phyloP scores from a whole-genome alignment of 345 rosid species.

The Linum tenue region DNA sequence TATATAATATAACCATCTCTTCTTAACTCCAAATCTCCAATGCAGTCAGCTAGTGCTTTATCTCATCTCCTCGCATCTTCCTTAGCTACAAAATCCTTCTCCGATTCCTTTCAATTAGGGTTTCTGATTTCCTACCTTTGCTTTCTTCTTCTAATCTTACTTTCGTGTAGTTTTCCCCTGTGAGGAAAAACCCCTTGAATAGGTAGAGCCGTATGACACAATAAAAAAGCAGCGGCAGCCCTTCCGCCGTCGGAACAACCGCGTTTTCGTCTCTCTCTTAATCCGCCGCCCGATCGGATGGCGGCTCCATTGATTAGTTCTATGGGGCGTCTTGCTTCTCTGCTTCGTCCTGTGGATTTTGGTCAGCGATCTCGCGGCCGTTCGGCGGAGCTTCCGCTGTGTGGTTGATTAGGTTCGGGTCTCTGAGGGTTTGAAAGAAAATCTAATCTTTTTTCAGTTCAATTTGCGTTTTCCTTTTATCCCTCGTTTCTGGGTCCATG shows the following conservation, averaged over 20 bases:
- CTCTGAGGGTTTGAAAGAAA: slow-evolving; percentile 30
- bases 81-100: no score
- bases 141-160: not conserved
- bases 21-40: no score
- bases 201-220: slow-evolving; percentile 73
- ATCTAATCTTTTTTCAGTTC: not conserved
- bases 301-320: not conserved
- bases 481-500: slow-evolving; percentile 22
- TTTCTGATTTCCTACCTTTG: not conserved
- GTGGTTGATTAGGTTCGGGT: slow-evolving; percentile 54
- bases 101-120: no score
- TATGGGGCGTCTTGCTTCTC: no score
- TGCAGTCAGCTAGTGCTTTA: no score
- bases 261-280: slow-evolving; percentile 17
- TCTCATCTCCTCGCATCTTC: no score
- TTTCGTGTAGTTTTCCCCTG: slow-evolving; percentile 36
- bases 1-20: no score
- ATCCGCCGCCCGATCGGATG: not conserved
- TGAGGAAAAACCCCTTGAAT: slow-evolving; percentile 15
- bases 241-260: slow-evolving; percentile 1
- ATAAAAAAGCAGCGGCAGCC: slow-evolving; percentile 16
- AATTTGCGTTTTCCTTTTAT: not conserved
- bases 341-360: slow-evolving; percentile 1
- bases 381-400: slow-evolving; percentile 16
- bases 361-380: slow-evolving; percentile 15